Conservation (phyloP, 139 green algal species). For the Raphidocelis subcapitata region DNA sequence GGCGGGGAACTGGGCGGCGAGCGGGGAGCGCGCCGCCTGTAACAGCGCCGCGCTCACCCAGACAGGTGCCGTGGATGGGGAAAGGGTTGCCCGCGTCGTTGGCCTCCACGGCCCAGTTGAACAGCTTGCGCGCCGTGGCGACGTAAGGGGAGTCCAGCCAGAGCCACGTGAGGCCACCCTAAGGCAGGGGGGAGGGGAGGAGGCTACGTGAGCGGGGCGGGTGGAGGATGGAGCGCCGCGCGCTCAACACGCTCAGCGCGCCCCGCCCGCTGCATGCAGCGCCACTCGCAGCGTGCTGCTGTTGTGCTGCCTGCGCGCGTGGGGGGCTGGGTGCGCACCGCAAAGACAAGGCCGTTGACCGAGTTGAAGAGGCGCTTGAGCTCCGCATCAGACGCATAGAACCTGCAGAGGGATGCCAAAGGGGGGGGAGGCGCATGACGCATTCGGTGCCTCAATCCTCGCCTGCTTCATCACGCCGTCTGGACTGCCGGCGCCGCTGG, state of each 20-base stretch:
- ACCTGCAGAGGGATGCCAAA: conserved; percentile 29
- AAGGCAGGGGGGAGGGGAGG: not conserved
- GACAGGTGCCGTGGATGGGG: conserved; percentile 74
- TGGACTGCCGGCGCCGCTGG: too few species aligned
- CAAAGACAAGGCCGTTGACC: conserved; percentile 77
- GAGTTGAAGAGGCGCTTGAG: conserved; percentile 68
- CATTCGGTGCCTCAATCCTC: too few species aligned
- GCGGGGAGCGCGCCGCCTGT: too few species aligned
- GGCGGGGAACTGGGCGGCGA: too few species aligned
- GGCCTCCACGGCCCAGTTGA: conserved; percentile 70
- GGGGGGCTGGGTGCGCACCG: conserved; percentile 44
- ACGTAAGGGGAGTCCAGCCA: conserved; percentile 84
- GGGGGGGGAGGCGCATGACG: too few species aligned
- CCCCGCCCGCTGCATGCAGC: not conserved
- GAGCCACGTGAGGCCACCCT: conserved; percentile 66
- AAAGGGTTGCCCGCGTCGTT: conserved; percentile 73
- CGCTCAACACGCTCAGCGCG: too few species aligned
- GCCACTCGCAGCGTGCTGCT: too few species aligned
- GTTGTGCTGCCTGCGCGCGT: too few species aligned
- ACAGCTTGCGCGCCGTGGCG: conserved; percentile 78
- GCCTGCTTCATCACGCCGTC: too few species aligned
- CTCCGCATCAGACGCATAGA: conserved; percentile 63
- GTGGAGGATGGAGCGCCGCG: not conserved
- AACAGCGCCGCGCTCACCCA: too few species aligned
- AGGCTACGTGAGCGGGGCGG: not conserved